Evolutionary conservation across 2,329 filamentous ascomycete species (phyloP), one percentile per base, ranked within the genome.

Genomic region (Pestalotiopsis fici): DNA sequence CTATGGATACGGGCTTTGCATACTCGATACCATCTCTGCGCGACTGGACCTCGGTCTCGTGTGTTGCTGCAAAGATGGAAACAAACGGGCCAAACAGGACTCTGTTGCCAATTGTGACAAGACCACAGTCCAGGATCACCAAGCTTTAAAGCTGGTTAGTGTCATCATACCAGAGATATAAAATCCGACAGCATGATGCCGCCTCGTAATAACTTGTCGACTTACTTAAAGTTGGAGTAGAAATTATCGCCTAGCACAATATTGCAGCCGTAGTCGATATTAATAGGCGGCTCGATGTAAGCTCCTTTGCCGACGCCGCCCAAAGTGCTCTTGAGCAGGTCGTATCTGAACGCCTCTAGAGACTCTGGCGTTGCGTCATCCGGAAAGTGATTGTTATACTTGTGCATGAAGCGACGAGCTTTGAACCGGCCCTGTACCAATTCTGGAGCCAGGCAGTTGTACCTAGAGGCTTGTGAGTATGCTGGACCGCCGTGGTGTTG

Each of bases 51-150:
- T 91, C 91, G 0, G 91, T 82, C 61, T 93, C 91, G 76, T 96
- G 93, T 0, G 88, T 91, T 1, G 88, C 93, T 2, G 88, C 87
- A 74, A 88, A 93, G 66, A 96, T 86, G 62, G 83, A 87, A 0
- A 95, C 91, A 72, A 89, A 90, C 0, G 93, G 91, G 0, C 91
- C 93, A 65, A 95, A 85, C 70, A 93, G 80, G 1, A 92, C 92
- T 31, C 92, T 86, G 28, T 90, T 85, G 0, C 93, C 93, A 59
- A 95, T 91, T 3, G 78, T 82, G 54, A 95, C 90, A 2, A 88
- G 81, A 70, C 88, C 91, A n/a, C 90, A 93, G 75, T 95, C 93
- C 15, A 94, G 81, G 68, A 94, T 90, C 2, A 88, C 88, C 66
- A 86, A 75, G 68, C 83, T 84, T n/a, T 18, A 27, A 37, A 63